Evolutionary conservation across 169 alveolate genomes (phyloP), one percentile per base, ranked within the genome.

Genomic region (Theileria orientalis): DNA sequence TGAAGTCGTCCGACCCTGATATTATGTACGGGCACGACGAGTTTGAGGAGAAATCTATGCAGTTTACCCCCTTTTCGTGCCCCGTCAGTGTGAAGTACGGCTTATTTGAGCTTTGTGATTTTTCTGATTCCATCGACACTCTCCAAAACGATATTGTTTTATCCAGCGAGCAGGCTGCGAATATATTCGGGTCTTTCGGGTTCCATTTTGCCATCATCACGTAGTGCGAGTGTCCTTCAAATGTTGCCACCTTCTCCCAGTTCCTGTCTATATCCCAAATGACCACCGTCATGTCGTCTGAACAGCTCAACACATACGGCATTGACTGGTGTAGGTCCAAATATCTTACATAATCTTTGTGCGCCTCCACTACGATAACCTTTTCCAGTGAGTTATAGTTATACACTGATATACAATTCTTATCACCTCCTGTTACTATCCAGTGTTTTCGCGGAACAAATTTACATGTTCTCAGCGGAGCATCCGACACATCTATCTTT

Each of bases 161-260:
- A 83, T 97, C 99, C 73, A 96, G 89, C 60, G 98, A 92, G 25
- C 98, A 98, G 30, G 97, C 85, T n/a, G 99, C 99, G 82, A 98
- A 98, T 70, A 94, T 93, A 54, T 94, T 87, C 19, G 95, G 77
- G 83, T 98, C 99, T 86, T 97, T 95, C 13, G 99, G 99, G 74
- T 96, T 97, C 97, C 95, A 97, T 68, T 79, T 96, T 85, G 89
- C 90, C 95, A 94, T 95, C 99, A 98, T 98, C 29, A 98, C 99
- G 79, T 96, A 98, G 90, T 98, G 99, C 49, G 96, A 94, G 74
- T 96, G 99, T 30, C 97, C 98, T 74, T 97, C 98, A 83, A 92
- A 98, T 2, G 97, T 86, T 71, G 96, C 93, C 41, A 92, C 83
- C 64, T 92, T 85, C 61, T 90, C 83, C 97, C 98, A 98, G 63